phyloP scores from a whole-genome alignment of 306 rosid species.

The Pyrus bretschneideri region DNA sequence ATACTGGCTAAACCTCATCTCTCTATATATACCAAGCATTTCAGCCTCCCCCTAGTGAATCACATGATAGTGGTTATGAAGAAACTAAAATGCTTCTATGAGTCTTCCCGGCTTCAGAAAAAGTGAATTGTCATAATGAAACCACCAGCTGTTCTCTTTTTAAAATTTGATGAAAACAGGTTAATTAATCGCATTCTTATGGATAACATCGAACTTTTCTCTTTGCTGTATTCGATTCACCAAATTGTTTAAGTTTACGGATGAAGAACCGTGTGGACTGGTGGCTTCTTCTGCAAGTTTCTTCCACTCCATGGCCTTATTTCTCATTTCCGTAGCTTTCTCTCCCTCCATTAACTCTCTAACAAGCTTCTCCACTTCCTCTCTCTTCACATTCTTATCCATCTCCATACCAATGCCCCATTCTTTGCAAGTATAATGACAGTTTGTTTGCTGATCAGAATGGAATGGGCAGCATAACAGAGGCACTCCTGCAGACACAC shows the following conservation, averaged over 20 bases:
- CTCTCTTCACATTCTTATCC: constrained; percentile 11
- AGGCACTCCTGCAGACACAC: constrained; percentile 2
- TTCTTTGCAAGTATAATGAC: neutral
- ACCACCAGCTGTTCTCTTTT: too few relatives aligned
- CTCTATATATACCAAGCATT: too few relatives aligned
- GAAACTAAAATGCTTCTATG: too few relatives aligned
- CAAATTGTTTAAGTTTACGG: neutral
- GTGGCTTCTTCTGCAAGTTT: neutral
- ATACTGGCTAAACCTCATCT: too few relatives aligned
- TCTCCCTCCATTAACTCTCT: constrained; percentile 2
- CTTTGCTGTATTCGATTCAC: neutral
- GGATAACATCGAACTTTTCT: neutral
- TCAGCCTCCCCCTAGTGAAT: too few relatives aligned
- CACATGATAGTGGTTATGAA: too few relatives aligned
- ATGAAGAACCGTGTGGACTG: neutral
- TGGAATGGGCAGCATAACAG: constrained; percentile 1
- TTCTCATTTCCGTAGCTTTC: constrained; percentile 4
- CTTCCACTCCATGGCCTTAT: neutral
- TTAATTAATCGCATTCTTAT: too few relatives aligned
- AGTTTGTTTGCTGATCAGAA: neutral
- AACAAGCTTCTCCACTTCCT: constrained; percentile 7
- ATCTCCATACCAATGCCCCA: constrained; percentile 17
- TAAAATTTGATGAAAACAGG: too few relatives aligned
- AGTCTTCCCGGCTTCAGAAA: too few relatives aligned
- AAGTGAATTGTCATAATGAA: too few relatives aligned